Base-by-base conservation (phyloP, 345 rosid genomes). In the Lepidium sativum region DNA sequence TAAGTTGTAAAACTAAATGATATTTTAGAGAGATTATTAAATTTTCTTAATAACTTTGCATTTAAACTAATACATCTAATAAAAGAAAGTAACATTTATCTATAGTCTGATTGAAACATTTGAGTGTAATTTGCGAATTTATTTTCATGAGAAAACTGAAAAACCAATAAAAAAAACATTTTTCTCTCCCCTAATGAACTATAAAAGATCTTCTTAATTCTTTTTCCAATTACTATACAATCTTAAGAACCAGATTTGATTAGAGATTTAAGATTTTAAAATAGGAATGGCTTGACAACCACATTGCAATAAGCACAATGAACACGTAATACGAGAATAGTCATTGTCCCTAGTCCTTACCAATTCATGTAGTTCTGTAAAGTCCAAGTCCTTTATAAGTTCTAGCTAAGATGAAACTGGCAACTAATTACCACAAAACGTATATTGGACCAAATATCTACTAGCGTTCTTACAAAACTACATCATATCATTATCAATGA, bases 371-470 rank as follows among this genome's bases (percentile, higher is more conserved):
- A 44, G 13, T 54, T 55, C 16, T 29, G 25, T 47, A 48, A 40
- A 17, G 57, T 58, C 50, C 59, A 39, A 38, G 6, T 17, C 42
- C 0, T 29, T 67, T 47, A 2, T 9, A 68, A 27, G 29, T 29
- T 49, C 25, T 58, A 50, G 59, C 59, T 37, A 68, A 68, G 42
- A 33, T 51, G 42, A 60, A 69, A 50, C 5, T 52, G 73, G 60
- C n/a, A 33, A 60, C 31, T 58, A 58, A 68, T 65, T 59, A 59
- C 60, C 73, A 59, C 50, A 68, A 39, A 52, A 34, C 52, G 27
- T 50, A 15, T 14, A 40, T 4, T 29, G 34, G 37, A 61, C 48
- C 10, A 69, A 41, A 14, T 15, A 69, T 58, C 18, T 50, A 38
- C 52, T 1, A 35, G 7, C n/a, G 32, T 29, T 42, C 4, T 12